These are phyloP conservation scores for Terfezia claveryi DNA, from an alignment of 495 filamentous ascomycete species.

Conservation along the genomic window DNA sequence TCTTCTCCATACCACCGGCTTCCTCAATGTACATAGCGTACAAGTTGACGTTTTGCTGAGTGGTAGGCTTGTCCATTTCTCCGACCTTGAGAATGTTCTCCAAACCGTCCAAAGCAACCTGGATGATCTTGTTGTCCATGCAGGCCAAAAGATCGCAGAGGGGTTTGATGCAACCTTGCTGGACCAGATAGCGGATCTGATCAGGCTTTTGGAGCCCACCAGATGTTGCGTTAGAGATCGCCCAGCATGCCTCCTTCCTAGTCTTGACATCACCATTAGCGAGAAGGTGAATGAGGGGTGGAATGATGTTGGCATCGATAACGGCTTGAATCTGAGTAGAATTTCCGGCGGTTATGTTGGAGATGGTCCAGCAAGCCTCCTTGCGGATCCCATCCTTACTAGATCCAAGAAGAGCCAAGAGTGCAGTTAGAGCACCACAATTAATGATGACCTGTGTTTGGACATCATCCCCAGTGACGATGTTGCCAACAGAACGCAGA, in stretches of 20 bases:
- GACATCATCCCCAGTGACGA: constrained; percentile 95
- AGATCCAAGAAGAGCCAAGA: constrained; percentile 80
- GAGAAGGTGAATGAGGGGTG: constrained; percentile 83
- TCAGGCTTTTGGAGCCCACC: constrained; percentile 97
- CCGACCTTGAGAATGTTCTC: constrained; percentile 99
- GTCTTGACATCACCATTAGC: constrained; percentile 98
- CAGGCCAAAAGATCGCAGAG: constrained; percentile 89
- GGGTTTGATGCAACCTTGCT: constrained; percentile 87
- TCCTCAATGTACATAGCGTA: constrained; percentile 98
- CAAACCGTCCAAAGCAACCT: constrained; percentile 90
- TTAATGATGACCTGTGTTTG: constrained; percentile 99
- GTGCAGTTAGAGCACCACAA: constrained; percentile 75
- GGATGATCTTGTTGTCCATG: constrained; percentile 99
- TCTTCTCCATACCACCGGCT: constrained; percentile 98
- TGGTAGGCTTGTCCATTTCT: constrained; percentile 87
- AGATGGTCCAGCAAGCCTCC: constrained; percentile 99
- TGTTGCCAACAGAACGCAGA: constrained; percentile 92
- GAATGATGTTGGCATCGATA: constrained; percentile 90
- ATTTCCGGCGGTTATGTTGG: constrained; percentile 96
- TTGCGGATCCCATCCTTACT: constrained; percentile 98
- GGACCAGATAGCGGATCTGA: constrained; percentile 87
- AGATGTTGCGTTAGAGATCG: constrained; percentile 95
- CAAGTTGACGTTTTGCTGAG: constrained; percentile 68
- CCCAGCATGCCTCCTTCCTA: constrained; percentile 98
- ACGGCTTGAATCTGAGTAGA: constrained; percentile 94